Percentiles rank a stretch among this genome's conserved stretches.
Evolutionary conservation across 2,329 filamentous ascomycete genomes (phyloP).

Genomic region (Curvularia spicifera): DNA sequence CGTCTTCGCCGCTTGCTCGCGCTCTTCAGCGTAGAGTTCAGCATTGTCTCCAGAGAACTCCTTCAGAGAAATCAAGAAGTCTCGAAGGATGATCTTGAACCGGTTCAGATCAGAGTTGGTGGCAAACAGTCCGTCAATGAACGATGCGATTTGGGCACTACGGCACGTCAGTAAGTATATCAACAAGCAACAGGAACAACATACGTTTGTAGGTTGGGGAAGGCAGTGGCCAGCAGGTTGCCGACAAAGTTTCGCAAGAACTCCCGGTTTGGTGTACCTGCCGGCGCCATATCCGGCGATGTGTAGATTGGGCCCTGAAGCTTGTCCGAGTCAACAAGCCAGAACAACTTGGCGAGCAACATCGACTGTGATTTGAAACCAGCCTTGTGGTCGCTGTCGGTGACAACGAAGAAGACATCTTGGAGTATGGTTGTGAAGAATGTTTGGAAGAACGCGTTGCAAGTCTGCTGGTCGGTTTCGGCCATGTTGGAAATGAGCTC

Average conservation of each 20-base stretch:
- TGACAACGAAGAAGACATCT: conserved; percentile 97
- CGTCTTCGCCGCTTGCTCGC: conserved; percentile 87
- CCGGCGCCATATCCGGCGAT: conserved; percentile 74
- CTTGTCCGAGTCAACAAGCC: conserved; percentile 88
- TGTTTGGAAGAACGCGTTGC: conserved; percentile 95
- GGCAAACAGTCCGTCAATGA: conserved; percentile 88
- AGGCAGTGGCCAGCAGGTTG: conserved; percentile 83
- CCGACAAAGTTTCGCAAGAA: conserved; percentile 90
- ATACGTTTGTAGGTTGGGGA: conserved; percentile 89
- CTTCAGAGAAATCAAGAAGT: conserved; percentile 96
- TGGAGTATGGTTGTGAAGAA: conserved; percentile 96
- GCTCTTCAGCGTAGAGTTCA: conserved; percentile 91
- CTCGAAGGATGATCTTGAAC: conserved; percentile 94
- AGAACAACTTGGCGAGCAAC: conserved; percentile 93
- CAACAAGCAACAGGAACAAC: conserved; percentile 46
- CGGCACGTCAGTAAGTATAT: conserved; percentile 36
- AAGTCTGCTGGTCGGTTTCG: conserved; percentile 83
- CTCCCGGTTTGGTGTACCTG: conserved; percentile 86
- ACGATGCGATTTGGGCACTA: conserved; percentile 84
- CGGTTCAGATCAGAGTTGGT: conserved; percentile 88
- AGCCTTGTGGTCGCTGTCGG: conserved; percentile 97
- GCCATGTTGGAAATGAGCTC: conserved; percentile 98
- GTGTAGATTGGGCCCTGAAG: conserved; percentile 91
- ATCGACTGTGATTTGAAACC: conserved; percentile 98
- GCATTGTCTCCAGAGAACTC: conserved; percentile 96